phyloP scores from a whole-genome alignment of 768 basidiomycete genomes.

The Phlegmacium glaucopus region DNA sequence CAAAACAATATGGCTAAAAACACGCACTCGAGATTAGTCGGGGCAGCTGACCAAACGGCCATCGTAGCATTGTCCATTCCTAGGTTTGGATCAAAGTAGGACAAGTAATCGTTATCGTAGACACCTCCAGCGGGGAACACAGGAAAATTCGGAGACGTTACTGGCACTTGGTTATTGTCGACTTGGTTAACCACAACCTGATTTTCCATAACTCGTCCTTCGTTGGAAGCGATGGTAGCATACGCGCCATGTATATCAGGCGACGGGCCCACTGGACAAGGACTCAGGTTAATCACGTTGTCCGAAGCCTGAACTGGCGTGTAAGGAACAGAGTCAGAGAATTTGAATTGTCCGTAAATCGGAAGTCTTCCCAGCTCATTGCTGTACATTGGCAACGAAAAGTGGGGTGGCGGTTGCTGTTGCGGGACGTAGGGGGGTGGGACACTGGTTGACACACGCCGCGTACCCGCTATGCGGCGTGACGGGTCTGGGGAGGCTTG shows the following conservation, averaged over 20 bases:
- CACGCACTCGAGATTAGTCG: constrained; percentile 57
- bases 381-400: constrained; percentile 51
- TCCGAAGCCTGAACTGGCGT: constrained; percentile 8
- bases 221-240: no score
- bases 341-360: constrained; percentile 38
- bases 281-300: constrained; percentile 2
- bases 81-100: constrained; percentile 18
- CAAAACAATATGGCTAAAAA: background rate
- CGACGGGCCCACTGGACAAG: background rate
- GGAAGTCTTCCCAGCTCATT: constrained; percentile 58
- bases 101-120: constrained; percentile 13
- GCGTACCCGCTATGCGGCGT: constrained; percentile 24
- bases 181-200: background rate
- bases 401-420: constrained; percentile 18
- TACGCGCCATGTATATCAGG: background rate
- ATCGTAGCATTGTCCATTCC: constrained; percentile 48
- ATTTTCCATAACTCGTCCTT: no score
- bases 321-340: constrained; percentile 23
- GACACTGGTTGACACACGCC: constrained; percentile 22
- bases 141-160: constrained; percentile 4
- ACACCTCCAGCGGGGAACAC: constrained; percentile 3
- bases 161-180: background rate
- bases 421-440: constrained; percentile 3
- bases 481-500: constrained; percentile 9
- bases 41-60: constrained; percentile 62